phyloP scores from a whole-genome alignment of 73 alveolate species.

The Uronychia binucleata region DNA sequence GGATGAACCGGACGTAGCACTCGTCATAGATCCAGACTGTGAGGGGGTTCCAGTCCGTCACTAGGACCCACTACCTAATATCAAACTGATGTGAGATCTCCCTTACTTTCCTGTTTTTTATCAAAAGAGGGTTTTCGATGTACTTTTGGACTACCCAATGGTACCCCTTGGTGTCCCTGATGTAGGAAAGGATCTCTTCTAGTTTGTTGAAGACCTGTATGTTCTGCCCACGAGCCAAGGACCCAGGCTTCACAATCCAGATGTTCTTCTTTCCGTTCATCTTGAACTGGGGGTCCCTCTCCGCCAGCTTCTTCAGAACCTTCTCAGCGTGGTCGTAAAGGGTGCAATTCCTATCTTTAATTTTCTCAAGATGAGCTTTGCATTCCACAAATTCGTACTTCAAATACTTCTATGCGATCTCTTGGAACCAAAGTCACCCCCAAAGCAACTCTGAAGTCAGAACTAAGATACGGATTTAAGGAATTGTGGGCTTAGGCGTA shows the following conservation, averaged over 20 bases:
- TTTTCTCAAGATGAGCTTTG: not conserved
- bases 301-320: not conserved
- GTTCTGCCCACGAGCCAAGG: slow-evolving; percentile 68
- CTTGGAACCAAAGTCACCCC: not conserved
- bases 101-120: slow-evolving; percentile 72
- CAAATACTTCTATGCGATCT: not conserved
- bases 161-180: slow-evolving; percentile 58
- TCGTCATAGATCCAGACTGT: slow-evolving; percentile 93
- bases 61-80: slow-evolving; percentile 93
- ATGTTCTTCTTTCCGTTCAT: slow-evolving; percentile 69
- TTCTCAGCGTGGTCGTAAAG: slow-evolving; percentile 15
- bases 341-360: no score
- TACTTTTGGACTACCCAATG: slow-evolving; percentile 85
- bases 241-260: slow-evolving; percentile 82
- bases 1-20: slow-evolving; percentile 95
- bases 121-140: slow-evolving; percentile 92
- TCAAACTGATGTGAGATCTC: slow-evolving; percentile 59
- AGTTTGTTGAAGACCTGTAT: slow-evolving; percentile 41
- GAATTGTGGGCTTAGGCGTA: slow-evolving; percentile 79
- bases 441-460: not conserved
- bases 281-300: slow-evolving; percentile 64
- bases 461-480: slow-evolving; percentile 31
- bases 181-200: slow-evolving; percentile 10
- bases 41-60: slow-evolving; percentile 93
- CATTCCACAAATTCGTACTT: not conserved